Evolutionary conservation across 768 basidiomycete genomes (phyloP), one percentile per base, ranked within the genome.

Genomic region (Russula griseocarnosa): DNA sequence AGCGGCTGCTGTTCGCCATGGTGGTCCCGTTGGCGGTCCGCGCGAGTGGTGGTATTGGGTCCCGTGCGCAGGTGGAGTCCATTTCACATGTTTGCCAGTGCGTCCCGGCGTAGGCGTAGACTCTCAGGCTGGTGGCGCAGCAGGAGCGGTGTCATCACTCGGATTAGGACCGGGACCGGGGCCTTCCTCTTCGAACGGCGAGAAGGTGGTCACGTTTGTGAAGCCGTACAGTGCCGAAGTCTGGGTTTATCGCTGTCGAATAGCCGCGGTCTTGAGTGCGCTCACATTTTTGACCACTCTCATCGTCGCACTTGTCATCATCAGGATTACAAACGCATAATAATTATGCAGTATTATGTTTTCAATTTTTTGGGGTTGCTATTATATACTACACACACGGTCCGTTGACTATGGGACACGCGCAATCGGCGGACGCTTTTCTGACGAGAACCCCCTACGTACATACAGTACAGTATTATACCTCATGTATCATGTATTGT

Each of bases 181-280:
- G 78, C 77, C 22, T n/a, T 50, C 36, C 5, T 11, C 28, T 5
- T 5, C 60, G 47, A 11, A 67, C 67, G 26, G 51, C 44, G 47
- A 69, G 67, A 63, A 60, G 65, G 60, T 66, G 60, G 58, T 66
- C 53, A 58, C 65, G 61, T 36, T 57, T 30, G 38, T 58, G 58
- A 60, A 52, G 49, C 22, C 55, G 58, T 63, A 73, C 40, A 56
- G 70, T 34, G 67, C 66, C 56, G 76, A 79, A 58, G 72, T 65
- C 56, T 82, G 69, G 73, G 83, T 71, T 65, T 73, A 60, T 71
- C 77, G 75, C 70, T 86, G 71, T 79, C 82, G 81, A 75, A 81
- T 76, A 75, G 89, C 79, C 71, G 87, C 71, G 76, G 83, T 85
- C 75, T 79, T 72, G 76, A 87, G 79, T 71, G 87, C 75, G 74